A percentile compares a stretch with the other conserved stretches of the same genome.
These are phyloP conservation scores for Rosa hybrid DNA, from an alignment of 331 rosid genomes.

Conservation along the genomic window DNA sequence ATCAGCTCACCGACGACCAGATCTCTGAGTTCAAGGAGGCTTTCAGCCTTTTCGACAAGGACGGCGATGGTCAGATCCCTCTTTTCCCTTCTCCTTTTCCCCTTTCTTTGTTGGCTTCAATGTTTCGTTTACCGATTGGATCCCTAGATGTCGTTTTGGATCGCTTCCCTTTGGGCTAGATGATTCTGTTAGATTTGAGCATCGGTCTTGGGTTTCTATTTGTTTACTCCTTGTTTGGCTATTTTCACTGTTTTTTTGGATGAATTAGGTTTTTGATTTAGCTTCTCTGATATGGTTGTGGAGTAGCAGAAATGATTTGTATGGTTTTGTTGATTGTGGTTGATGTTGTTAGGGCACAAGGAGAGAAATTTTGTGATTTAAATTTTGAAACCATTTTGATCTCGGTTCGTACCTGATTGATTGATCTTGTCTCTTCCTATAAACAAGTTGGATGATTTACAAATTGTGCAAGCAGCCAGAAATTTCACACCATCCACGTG, in stretches of 20 bases:
- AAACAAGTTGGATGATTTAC: neutral
- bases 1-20: slow-evolving; percentile 68
- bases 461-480: neutral
- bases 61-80: slow-evolving; percentile 84
- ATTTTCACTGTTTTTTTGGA: neutral
- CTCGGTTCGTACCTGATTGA: neutral
- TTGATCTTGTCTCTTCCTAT: neutral
- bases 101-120: neutral
- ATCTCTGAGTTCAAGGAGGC: slow-evolving; percentile 89
- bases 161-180: slow-evolving; percentile 4
- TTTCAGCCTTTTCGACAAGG: slow-evolving; percentile 90
- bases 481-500: neutral
- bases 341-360: neutral
- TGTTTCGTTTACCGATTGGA: neutral
- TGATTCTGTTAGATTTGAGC: neutral
- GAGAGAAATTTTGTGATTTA: neutral
- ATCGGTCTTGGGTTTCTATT: neutral
- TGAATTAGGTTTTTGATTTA: neutral
- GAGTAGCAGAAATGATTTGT: neutral
- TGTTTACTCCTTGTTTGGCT: neutral
- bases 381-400: neutral
- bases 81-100: neutral
- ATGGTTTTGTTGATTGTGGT: neutral
- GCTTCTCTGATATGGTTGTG: neutral
- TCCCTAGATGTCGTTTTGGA: slow-evolving; percentile 27